Evolutionary conservation across 176 grass and related monocot species (phyloP).

Genomic region (Pontederia crassipes): DNA sequence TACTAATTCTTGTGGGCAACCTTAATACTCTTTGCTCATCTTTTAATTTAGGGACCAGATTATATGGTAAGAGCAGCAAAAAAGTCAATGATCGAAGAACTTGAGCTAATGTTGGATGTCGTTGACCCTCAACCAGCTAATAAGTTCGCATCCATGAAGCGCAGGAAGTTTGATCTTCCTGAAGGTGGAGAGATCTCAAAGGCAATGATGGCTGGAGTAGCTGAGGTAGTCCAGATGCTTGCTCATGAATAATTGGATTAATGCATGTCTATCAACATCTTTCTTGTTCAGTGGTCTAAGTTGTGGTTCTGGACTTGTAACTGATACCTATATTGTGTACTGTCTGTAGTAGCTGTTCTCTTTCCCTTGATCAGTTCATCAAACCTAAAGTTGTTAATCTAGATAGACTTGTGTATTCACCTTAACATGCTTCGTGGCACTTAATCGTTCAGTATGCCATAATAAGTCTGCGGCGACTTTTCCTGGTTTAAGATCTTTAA

Average conservation of each 20-base stretch:
- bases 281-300: too few species aligned
- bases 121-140: constrained; percentile 66
- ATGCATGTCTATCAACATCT: background rate
- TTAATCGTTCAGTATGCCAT: too few species aligned
- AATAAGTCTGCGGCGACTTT: too few species aligned
- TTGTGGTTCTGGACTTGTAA: too few species aligned
- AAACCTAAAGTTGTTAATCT: too few species aligned
- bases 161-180: constrained; percentile 71
- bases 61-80: constrained; percentile 71
- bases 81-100: constrained; percentile 81
- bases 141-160: constrained; percentile 34
- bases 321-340: too few species aligned
- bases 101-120: constrained; percentile 68
- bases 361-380: too few species aligned
- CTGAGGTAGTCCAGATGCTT: constrained; percentile 31
- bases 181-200: constrained; percentile 30
- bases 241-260: constrained; percentile 27
- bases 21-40: background rate
- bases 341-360: too few species aligned
- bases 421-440: too few species aligned
- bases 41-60: constrained; percentile 50
- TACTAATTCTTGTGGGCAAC: background rate
- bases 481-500: too few species aligned
- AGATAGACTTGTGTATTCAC: too few species aligned
- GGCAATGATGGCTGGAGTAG: constrained; percentile 35